Conservation (phyloP, 2,329 filamentous ascomycete genomes). For the Exophiala spinifera region DNA sequence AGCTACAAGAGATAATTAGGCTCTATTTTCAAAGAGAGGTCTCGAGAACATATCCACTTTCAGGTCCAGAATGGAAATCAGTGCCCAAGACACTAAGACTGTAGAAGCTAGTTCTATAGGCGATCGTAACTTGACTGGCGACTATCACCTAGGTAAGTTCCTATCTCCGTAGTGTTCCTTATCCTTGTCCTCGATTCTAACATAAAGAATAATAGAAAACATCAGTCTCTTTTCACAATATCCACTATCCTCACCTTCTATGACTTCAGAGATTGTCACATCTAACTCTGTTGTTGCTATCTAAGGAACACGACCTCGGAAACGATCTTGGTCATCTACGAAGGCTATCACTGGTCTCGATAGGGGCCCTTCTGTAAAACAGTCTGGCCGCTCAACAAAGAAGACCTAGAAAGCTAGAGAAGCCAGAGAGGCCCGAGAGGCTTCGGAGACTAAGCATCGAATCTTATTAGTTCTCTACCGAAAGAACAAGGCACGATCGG, state of each 20-base stretch:
- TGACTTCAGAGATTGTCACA: slow-evolving; percentile 2
- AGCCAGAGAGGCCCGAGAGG: slow-evolving; percentile 1
- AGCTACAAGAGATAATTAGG: too few relatives aligned
- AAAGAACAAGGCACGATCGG: neutral
- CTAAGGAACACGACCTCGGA: slow-evolving; percentile 8
- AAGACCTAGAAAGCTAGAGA: slow-evolving; percentile 11
- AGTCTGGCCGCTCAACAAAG: slow-evolving; percentile 9
- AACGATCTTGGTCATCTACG: slow-evolving; percentile 10
- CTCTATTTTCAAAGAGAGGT: too few relatives aligned
- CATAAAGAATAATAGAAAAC: neutral
- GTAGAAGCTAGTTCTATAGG: too few relatives aligned
- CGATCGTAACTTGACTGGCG: neutral
- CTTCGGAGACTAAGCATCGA: neutral
- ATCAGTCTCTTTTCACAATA: neutral
- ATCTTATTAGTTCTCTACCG: neutral
- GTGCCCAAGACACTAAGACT: too few relatives aligned
- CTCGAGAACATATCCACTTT: too few relatives aligned
- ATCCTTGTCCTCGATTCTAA: neutral
- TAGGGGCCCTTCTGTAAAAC: slow-evolving; percentile 6
- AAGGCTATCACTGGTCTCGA: slow-evolving; percentile 6
- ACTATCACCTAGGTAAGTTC: neutral
- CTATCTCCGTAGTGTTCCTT: slow-evolving; percentile 1
- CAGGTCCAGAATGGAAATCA: too few relatives aligned
- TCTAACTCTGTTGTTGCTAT: neutral
- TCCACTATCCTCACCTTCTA: slow-evolving; percentile 5